A percentile compares a stretch with the other conserved stretches of the same genome.
phyloP scores from a whole-genome alignment of 176 grass and related monocot species.

The Puccinellia tenuiflora region DNA sequence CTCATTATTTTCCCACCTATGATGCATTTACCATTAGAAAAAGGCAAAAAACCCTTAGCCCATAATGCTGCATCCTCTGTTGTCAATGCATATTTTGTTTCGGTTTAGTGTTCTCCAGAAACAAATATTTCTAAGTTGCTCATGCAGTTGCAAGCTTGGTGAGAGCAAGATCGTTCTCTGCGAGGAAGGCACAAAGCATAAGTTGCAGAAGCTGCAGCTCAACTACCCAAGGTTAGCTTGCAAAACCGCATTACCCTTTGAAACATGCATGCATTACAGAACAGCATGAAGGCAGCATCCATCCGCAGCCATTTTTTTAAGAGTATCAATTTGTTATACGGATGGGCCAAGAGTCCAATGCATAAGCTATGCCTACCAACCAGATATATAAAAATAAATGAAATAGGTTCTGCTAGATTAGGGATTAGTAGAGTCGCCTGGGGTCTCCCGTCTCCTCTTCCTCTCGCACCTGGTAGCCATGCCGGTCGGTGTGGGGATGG shows the following conservation, averaged over 20 bases:
- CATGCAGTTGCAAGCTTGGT: slow-evolving; percentile 76
- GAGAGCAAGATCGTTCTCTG: slow-evolving; percentile 88
- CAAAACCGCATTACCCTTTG: not conserved
- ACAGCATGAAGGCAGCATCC: not conserved
- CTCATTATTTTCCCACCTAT: slow-evolving; percentile 14
- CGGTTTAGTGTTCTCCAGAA: not conserved
- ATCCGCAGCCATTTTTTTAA: not conserved
- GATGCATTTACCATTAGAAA: not conserved
- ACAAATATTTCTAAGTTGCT: not conserved
- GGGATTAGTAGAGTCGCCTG: not conserved
- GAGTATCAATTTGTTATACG: not conserved
- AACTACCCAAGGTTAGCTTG: slow-evolving; percentile 76
- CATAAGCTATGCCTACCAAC: not conserved
- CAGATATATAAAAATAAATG: not conserved
- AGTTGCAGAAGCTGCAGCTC: slow-evolving; percentile 87
- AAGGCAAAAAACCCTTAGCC: not conserved
- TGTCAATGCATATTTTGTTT: not conserved
- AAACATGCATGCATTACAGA: not conserved
- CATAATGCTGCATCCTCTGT: not conserved
- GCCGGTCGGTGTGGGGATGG: too few species aligned
- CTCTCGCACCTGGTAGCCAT: too few species aligned
- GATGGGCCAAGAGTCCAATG: not conserved
- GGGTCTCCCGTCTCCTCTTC: too few species aligned
- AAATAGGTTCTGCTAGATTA: not conserved
- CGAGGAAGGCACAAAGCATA: slow-evolving; percentile 82